These are phyloP conservation scores for Waltiozyma solani DNA, from an alignment of 1,139 yeast genomes.

Conservation along the genomic window DNA sequence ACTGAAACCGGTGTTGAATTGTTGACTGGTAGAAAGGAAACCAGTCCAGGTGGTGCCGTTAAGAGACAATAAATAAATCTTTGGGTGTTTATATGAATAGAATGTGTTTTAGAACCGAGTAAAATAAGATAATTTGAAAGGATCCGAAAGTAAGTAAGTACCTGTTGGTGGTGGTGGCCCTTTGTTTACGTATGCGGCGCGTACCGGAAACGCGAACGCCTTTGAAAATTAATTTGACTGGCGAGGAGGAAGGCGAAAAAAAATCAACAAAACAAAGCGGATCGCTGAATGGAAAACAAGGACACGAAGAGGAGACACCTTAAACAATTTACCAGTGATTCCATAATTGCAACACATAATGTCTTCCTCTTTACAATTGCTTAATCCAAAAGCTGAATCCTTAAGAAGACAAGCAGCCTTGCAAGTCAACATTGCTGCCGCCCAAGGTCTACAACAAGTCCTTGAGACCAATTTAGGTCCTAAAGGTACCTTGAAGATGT, in stretches of 20 bases:
- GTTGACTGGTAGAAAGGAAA: conserved; percentile 68
- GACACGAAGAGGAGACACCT: not conserved
- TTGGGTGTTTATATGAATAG: not conserved
- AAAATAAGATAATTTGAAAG: not conserved
- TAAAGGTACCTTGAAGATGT: conserved; percentile 90
- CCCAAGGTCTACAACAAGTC: conserved; percentile 92
- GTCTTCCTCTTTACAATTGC: conserved; percentile 64
- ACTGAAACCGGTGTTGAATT: conserved; percentile 94
- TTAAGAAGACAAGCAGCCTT: conserved; percentile 90
- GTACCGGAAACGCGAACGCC: too few relatives aligned
- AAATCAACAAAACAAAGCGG: too few relatives aligned
- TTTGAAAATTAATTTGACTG: too few relatives aligned
- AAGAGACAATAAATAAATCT: conserved; percentile 29
- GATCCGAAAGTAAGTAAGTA: too few relatives aligned
- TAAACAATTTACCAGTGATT: too few relatives aligned
- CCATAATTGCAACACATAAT: too few relatives aligned
- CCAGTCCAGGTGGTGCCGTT: conserved; percentile 84
- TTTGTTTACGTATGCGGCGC: too few relatives aligned
- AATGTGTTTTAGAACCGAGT: too few relatives aligned
- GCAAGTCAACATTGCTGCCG: conserved; percentile 91
- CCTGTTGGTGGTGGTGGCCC: too few relatives aligned
- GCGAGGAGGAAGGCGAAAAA: too few relatives aligned
- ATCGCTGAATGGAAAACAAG: too few relatives aligned
- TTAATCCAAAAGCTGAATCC: conserved; percentile 96
- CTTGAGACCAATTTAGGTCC: conserved; percentile 92